phyloP scores from a whole-genome alignment of 306 rosid species.

The Ammopiptanthus mongolicus region DNA sequence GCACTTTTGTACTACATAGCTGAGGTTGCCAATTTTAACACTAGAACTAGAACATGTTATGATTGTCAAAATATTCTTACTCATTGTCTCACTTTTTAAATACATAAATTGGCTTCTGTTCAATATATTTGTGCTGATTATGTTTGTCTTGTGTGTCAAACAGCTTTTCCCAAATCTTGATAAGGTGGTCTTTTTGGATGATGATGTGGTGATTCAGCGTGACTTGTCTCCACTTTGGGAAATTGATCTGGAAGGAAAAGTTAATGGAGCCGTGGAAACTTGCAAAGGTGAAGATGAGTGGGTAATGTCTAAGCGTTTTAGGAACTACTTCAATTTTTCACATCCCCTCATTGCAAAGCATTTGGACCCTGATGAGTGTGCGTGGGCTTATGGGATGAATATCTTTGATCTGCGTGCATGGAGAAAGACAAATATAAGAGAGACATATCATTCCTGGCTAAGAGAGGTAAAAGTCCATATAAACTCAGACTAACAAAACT shows the following conservation, averaged over 20 bases:
- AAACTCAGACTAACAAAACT: neutral
- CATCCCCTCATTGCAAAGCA: constrained; percentile 34
- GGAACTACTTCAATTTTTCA: constrained; percentile 43
- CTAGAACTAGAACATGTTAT: neutral
- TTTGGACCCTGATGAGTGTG: constrained; percentile 51
- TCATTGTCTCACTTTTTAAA: neutral
- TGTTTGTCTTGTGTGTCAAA: constrained; percentile 26
- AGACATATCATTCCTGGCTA: constrained; percentile 45
- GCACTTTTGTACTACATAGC: neutral
- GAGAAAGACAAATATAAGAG: constrained; percentile 39
- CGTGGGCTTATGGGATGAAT: constrained; percentile 61
- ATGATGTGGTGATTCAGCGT: constrained; percentile 46
- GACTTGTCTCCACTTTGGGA: constrained; percentile 53
- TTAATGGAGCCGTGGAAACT: constrained; percentile 55
- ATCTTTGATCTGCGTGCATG: constrained; percentile 43
- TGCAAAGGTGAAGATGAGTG: constrained; percentile 50
- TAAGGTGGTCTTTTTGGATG: constrained; percentile 67
- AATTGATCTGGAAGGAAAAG: constrained; percentile 47
- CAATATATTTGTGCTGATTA: constrained; percentile 21
- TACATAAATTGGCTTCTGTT: neutral
- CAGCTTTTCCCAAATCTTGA: constrained; percentile 95
- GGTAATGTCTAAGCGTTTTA: constrained; percentile 50
- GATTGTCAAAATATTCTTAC: neutral
- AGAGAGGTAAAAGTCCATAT: constrained; percentile 34
- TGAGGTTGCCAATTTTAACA: neutral